Evolutionary conservation across 352 stramenopile genomes (phyloP), one percentile per base, ranked within the genome.

Genomic region (Pythium chondricola): DNA sequence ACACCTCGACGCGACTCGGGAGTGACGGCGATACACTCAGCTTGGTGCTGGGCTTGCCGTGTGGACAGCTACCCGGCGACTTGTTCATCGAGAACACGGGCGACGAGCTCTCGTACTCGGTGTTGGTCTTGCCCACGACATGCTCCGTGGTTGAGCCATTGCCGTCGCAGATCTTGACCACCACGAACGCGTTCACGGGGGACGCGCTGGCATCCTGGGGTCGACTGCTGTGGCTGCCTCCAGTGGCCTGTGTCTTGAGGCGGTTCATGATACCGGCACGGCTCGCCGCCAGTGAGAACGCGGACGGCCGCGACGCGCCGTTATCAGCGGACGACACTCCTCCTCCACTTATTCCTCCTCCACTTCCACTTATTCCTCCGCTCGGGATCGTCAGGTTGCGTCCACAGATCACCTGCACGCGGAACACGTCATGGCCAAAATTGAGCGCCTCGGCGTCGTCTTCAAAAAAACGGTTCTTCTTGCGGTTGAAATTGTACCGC

Each of bases 401-500:
- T 4, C 67, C 83, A 41, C 58, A 73, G 20, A 93, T 54, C 2
- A 90, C 74, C 30, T 88, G 72, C 0, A 91, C 70, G 1, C 72
- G 75, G n/a, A 83, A 89, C 2, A 89, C 73, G 32, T 93, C 80
- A 49, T 88, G 70, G 21, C 75, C 77, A 52, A 86, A 90, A 32
- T 65, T 67, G 9, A 93, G 60, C n/a, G 83, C 83, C 32, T 93
- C 83, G 2, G 66, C 65, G 29, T 88, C 83, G 50, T 90, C 76
- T 18, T 83, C 74, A 54, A 93, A 93, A 50, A 83, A 83, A 11
- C 79, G 66, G 31, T 68, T 77, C 35, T 74, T 68, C 62, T 85
- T 88, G n/a, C 81, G 81, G 41, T 71, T 83, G 52, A 78, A 86
- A 42, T 89, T 88, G 69, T 93, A 93, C 0, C 78, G 72, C 42